Percentiles rank a stretch among this genome's conserved stretches.
Evolutionary conservation across 352 stramenopile genomes (phyloP).

Genomic region (Globisporangium mamillatum): DNA sequence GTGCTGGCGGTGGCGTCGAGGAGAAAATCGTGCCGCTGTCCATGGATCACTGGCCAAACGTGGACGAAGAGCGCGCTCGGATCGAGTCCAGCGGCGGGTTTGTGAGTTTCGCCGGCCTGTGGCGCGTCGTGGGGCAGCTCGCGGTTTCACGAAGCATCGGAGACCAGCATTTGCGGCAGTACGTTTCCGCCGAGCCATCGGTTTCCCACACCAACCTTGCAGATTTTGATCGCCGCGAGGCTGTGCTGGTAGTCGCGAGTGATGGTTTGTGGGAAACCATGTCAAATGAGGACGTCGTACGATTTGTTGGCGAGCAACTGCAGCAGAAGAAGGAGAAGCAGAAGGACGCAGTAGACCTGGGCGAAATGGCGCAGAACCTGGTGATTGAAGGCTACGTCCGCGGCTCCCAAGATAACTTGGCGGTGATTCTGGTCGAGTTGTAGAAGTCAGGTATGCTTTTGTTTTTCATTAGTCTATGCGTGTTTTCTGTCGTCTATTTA

Average conservation of each 20-base stretch:
- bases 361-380: constrained; percentile 76
- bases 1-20: not conserved
- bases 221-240: not conserved
- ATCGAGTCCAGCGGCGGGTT: constrained; percentile 81
- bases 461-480: not conserved
- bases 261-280: constrained; percentile 80
- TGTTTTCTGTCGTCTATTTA: not conserved
- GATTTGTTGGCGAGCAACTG: constrained; percentile 39
- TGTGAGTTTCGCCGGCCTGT: constrained; percentile 63
- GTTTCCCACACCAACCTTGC: constrained; percentile 43
- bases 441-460: not conserved
- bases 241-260: constrained; percentile 59
- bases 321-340: constrained; percentile 21
- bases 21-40: constrained; percentile 31
- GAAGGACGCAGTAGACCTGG: constrained; percentile 36
- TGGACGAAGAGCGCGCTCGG: constrained; percentile 37
- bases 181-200: constrained; percentile 80
- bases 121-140: constrained; percentile 89
- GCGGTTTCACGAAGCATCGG: constrained; percentile 92
- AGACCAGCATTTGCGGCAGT: constrained; percentile 81
- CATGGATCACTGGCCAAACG: constrained; percentile 66
- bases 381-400: constrained; percentile 92
- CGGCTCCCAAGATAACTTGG: constrained; percentile 94
- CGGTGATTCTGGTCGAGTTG: constrained; percentile 57
- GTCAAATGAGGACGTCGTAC: constrained; percentile 42